A percentile compares a stretch with the other conserved stretches of the same genome.
Conservation (phyloP, 441 rosid genomes). For the Omphalea diandra region DNA sequence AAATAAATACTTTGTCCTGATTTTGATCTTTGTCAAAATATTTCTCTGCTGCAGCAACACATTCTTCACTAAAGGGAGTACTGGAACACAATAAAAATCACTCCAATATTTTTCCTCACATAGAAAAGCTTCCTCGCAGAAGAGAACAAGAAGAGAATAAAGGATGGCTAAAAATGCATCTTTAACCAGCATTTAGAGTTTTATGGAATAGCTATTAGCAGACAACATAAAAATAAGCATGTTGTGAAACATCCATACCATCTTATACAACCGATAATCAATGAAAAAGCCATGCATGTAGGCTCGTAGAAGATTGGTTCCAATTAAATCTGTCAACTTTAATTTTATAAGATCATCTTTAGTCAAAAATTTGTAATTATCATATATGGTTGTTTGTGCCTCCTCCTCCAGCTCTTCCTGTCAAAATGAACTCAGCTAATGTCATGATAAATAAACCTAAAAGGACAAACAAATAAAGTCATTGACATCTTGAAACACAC, state of each 20-base stretch:
- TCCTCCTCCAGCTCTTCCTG: constrained; percentile 97
- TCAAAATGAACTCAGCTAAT: constrained; percentile 16
- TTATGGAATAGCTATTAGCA: neutral
- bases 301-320: constrained; percentile 85
- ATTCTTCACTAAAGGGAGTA: neutral
- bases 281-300: constrained; percentile 91
- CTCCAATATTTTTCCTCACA: neutral
- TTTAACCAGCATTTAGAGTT: constrained; percentile 3
- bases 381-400: constrained; percentile 76
- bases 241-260: constrained; percentile 39
- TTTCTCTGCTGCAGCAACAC: neutral
- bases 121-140: neutral
- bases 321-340: constrained; percentile 74
- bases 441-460: constrained; percentile 18
- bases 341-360: constrained; percentile 82
- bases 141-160: neutral
- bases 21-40: neutral
- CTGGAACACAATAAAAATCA: neutral
- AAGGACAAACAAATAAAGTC: neutral
- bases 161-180: neutral
- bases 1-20: neutral
- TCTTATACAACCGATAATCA: constrained; percentile 66
- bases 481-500: constrained; percentile 34
- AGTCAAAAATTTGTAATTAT: constrained; percentile 80
- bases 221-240: neutral